phyloP scores from a whole-genome alignment of 257 asterid genomes.

The Ilex aquifolium region DNA sequence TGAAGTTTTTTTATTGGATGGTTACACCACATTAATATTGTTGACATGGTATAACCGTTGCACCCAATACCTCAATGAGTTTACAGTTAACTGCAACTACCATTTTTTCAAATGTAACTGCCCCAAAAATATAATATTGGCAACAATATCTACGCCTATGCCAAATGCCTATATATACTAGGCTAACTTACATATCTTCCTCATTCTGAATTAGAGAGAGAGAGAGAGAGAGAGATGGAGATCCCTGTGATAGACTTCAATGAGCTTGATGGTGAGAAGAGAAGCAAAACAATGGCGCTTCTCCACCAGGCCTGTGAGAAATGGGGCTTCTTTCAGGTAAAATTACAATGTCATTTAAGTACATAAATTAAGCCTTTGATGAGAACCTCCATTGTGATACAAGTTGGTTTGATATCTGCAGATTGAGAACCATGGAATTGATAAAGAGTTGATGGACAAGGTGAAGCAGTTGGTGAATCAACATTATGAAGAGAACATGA shows the following conservation, averaged over 20 bases:
- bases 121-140: background rate
- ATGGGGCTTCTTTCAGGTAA: constrained; percentile 93
- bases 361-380: no score
- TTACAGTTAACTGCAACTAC: constrained; percentile 24
- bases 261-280: constrained; percentile 38
- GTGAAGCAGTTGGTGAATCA: constrained; percentile 55
- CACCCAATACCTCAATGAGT: no score
- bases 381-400: background rate
- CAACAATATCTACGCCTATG: background rate
- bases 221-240: constrained; percentile 58
- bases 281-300: constrained; percentile 60
- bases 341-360: constrained; percentile 11
- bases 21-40: no score
- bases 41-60: no score
- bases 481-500: constrained; percentile 62
- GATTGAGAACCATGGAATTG: constrained; percentile 81
- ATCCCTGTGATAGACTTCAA: constrained; percentile 76
- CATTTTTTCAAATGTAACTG: constrained; percentile 23
- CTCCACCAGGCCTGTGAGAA: constrained; percentile 78
- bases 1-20: no score
- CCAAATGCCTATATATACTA: constrained; percentile 44
- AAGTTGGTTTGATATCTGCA: constrained; percentile 22
- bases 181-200: constrained; percentile 13
- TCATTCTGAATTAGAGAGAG: constrained; percentile 19
- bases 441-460: constrained; percentile 51